Evolutionary conservation across 31 red algal species (phyloP).

Genomic region (Bonnemaisonia californica): DNA sequence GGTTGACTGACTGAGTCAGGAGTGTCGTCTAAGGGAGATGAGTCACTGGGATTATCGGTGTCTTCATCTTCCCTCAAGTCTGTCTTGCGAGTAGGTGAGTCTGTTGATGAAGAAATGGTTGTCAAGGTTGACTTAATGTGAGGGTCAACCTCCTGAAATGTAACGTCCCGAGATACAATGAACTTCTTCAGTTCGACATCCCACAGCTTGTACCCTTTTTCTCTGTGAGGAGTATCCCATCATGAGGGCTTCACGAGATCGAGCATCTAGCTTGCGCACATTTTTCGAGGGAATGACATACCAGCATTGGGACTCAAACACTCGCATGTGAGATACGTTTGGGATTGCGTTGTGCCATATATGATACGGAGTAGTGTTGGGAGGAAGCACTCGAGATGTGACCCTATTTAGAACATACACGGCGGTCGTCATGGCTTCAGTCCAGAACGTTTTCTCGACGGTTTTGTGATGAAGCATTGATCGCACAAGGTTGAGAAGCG

Average conservation of each 20-base stretch:
- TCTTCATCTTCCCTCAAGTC: too few species aligned
- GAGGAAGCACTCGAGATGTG: neutral
- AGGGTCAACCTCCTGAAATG: too few species aligned
- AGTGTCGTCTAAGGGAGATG: too few species aligned
- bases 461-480: conserved; percentile 1
- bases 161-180: too few species aligned
- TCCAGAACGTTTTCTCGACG: neutral
- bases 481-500: neutral
- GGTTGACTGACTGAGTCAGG: too few species aligned
- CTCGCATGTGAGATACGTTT: neutral
- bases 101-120: too few species aligned
- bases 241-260: neutral
- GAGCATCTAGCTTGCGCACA: conserved; percentile 1
- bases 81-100: too few species aligned
- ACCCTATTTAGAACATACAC: conserved; percentile 7
- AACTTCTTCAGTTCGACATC: too few species aligned
- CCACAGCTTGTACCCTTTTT: conserved; percentile 25
- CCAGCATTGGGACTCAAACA: conserved; percentile 19
- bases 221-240: conserved; percentile 19
- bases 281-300: neutral
- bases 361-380: neutral
- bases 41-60: too few species aligned
- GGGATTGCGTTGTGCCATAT: neutral
- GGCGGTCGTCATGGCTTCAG: neutral
- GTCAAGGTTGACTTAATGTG: too few species aligned